A percentile compares a stretch with the other conserved stretches of the same genome.
Conservation (phyloP, 345 rosid species). For the Salix koriyanagi region DNA sequence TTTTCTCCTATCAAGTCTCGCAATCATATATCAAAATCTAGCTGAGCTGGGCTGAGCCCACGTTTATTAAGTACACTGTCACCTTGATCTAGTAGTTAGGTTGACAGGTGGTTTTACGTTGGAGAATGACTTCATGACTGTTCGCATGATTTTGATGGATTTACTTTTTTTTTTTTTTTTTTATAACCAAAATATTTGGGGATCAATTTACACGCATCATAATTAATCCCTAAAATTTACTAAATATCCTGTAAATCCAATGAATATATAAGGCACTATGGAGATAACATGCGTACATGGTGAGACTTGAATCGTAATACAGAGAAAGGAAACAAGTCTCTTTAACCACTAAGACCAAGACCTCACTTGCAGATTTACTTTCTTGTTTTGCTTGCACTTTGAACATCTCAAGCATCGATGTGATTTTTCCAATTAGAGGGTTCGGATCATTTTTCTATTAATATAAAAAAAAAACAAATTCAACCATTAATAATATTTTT, state of each 20-base stretch:
- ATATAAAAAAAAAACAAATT: no score
- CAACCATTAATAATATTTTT: no score
- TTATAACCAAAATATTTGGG: no score
- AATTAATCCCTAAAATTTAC: no score
- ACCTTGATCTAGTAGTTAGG: not conserved
- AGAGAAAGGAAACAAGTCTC: no score
- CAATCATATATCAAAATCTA: not conserved
- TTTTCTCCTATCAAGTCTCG: not conserved
- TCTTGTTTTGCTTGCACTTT: not conserved
- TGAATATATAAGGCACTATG: no score
- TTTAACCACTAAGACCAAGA: no score
- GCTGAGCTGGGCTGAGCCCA: not conserved
- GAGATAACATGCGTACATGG: no score
- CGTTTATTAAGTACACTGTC: not conserved
- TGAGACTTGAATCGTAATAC: no score
- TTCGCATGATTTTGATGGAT: not conserved
- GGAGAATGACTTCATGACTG: not conserved
- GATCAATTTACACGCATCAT: no score
- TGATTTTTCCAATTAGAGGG: not conserved
- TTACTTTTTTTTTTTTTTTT: not conserved
- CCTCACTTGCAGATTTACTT: not conserved
- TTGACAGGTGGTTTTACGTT: not conserved
- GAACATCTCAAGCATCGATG: not conserved
- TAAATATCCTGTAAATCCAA: no score
- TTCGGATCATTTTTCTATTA: no score